Percentiles rank a stretch among this genome's conserved stretches.
Conservation (phyloP, 148 eudicot species). For the Simmondsia chinensis region DNA sequence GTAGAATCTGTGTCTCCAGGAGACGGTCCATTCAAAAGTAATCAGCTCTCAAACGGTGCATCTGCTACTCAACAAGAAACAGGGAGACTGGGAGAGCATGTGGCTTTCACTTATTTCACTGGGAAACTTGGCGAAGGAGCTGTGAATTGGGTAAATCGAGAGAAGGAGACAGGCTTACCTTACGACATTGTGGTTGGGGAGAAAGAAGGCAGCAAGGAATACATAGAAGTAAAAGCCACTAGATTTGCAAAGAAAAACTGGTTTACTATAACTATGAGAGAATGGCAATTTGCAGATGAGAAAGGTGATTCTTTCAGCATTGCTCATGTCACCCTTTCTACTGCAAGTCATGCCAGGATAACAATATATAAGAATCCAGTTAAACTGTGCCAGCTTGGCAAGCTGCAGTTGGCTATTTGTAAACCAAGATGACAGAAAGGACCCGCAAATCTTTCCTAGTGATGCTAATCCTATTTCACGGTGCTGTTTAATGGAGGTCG, state of each 20-base stretch:
- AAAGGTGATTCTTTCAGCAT: conserved; percentile 70
- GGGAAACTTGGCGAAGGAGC: conserved; percentile 19
- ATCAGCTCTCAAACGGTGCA: conserved; percentile 16
- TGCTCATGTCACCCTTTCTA: conserved; percentile 52
- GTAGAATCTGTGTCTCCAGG: conserved; percentile 27
- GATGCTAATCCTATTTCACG: neutral
- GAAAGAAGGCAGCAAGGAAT: conserved; percentile 34
- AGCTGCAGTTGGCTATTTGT: conserved; percentile 50
- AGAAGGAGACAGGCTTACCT: conserved; percentile 67
- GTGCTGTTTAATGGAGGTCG: too few relatives aligned
- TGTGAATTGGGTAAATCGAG: conserved; percentile 78
- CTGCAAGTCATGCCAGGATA: conserved; percentile 31
- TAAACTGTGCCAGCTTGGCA: conserved; percentile 53
- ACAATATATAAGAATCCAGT: conserved; percentile 59
- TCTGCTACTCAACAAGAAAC: conserved; percentile 40
- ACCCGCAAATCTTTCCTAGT: conserved; percentile 22
- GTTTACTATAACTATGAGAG: conserved; percentile 64
- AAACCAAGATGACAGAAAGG: conserved; percentile 46
- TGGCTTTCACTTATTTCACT: conserved; percentile 60
- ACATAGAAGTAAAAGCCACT: conserved; percentile 84
- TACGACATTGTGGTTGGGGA: conserved; percentile 61
- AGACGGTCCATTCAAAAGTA: conserved; percentile 14
- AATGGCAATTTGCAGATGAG: conserved; percentile 85
- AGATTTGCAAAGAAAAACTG: conserved; percentile 54
- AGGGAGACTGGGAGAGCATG: conserved; percentile 72